Percentiles rank a stretch among this genome's conserved stretches.
phyloP scores from a whole-genome alignment of 2,329 filamentous ascomycete species.

The Microdochium trichocladiopsis region DNA sequence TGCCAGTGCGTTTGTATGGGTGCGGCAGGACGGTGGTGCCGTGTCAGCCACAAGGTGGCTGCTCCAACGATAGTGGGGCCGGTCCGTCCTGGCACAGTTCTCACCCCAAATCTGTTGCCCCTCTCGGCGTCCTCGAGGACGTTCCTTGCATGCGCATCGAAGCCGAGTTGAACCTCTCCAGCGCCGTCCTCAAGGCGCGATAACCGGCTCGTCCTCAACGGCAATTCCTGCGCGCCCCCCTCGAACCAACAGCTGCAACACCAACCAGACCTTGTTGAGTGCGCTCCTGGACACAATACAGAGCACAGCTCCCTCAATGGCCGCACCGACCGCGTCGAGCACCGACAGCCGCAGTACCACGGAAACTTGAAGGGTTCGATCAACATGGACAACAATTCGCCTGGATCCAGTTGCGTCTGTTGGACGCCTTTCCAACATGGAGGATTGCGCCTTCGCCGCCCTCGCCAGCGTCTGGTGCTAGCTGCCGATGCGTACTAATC shows the following conservation, averaged over 20 bases:
- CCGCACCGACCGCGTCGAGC: background rate
- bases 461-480: background rate
- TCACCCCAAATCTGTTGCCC: background rate
- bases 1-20: background rate
- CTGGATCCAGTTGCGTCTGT: background rate
- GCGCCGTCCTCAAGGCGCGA: background rate
- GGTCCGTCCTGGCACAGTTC: background rate
- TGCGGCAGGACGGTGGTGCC: background rate
- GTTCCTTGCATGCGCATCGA: background rate
- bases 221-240: background rate
- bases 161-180: background rate
- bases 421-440: background rate
- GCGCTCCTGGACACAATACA: background rate
- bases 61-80: background rate
- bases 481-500: background rate
- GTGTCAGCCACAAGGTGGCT: no score
- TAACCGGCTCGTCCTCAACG: background rate
- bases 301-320: background rate
- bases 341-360: background rate
- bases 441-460: background rate
- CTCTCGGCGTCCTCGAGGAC: background rate
- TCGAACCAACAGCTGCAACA: background rate
- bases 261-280: background rate
- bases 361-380: background rate
- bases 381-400: background rate